These are phyloP conservation scores for Cystobasidium pallidum DNA, from an alignment of 1,284 basidiomycete species.

Conservation along the genomic window DNA sequence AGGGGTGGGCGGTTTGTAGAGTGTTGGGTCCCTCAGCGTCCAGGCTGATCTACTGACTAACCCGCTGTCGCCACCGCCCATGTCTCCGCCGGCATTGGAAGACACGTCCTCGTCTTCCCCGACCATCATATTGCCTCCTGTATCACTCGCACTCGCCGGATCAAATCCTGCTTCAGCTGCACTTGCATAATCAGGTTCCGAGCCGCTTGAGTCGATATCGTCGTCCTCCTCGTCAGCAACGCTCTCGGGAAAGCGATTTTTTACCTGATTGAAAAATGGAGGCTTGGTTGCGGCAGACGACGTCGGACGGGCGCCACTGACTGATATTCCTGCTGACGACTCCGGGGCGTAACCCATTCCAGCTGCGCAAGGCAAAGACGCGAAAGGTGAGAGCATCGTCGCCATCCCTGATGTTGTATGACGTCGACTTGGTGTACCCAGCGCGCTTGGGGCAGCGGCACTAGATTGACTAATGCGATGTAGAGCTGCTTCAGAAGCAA, in stretches of 20 bases:
- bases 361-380: neutral
- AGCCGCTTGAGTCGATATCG: slow-evolving; percentile 21
- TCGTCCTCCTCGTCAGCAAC: slow-evolving; percentile 34
- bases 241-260: slow-evolving; percentile 39
- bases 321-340: neutral
- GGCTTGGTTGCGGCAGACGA: slow-evolving; percentile 14
- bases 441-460: slow-evolving; percentile 12
- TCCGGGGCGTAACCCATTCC: neutral
- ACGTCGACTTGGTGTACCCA: slow-evolving; percentile 14
- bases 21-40: slow-evolving; percentile 21
- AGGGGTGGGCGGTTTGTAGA: slow-evolving; percentile 27
- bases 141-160: slow-evolving; percentile 22
- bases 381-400: slow-evolving; percentile 5
- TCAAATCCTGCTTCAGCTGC: slow-evolving; percentile 22
- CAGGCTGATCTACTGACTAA: slow-evolving; percentile 5
- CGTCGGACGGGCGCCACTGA: slow-evolving; percentile 9
- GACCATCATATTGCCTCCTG: slow-evolving; percentile 14
- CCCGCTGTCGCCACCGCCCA: neutral
- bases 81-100: slow-evolving; percentile 9
- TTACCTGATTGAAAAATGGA: slow-evolving; percentile 6
- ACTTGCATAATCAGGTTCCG: slow-evolving; percentile 30
- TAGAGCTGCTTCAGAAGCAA: slow-evolving; percentile 38
- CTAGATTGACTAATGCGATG: slow-evolving; percentile 38
- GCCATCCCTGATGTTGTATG: neutral
- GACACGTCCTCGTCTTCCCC: slow-evolving; percentile 28